A percentile compares a stretch with the other conserved stretches of the same genome.
phyloP scores from a whole-genome alignment of 1,139 yeast species.

The Saccharomycopsis phalli region DNA sequence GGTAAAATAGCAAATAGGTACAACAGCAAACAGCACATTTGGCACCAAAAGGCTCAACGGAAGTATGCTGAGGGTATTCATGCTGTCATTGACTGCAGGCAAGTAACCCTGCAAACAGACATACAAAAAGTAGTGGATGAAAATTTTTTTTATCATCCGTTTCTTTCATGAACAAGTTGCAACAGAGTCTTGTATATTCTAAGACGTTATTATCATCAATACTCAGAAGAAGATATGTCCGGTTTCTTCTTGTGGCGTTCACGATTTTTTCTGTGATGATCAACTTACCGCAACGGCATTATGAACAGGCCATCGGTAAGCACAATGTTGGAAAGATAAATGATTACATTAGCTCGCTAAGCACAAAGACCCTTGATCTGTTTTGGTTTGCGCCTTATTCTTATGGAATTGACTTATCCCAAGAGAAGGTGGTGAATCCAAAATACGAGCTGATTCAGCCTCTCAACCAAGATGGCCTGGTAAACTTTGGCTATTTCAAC shows the following conservation, averaged over 20 bases:
- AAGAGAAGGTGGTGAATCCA: conserved; percentile 13
- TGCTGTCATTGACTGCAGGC: too few relatives aligned
- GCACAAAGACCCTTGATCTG: conserved; percentile 5
- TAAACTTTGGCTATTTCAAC: conserved; percentile 19
- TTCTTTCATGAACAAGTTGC: too few relatives aligned
- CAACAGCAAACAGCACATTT: too few relatives aligned
- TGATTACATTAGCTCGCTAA: conserved; percentile 12
- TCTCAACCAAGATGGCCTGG: conserved; percentile 6
- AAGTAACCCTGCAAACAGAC: too few relatives aligned
- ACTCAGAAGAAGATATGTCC: conserved; percentile 8
- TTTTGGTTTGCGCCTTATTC: conserved; percentile 14
- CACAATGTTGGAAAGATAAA: conserved; percentile 10
- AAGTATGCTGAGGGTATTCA: too few relatives aligned
- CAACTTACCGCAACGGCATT: conserved; percentile 8
- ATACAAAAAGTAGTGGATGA: too few relatives aligned
- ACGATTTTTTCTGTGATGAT: conserved; percentile 3
- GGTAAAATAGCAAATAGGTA: too few relatives aligned
- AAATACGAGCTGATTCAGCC: conserved; percentile 9
- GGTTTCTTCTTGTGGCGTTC: conserved; percentile 1
- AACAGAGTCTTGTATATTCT: too few relatives aligned
- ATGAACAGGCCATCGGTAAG: conserved; percentile 15
- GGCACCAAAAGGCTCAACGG: too few relatives aligned
- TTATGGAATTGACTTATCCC: conserved; percentile 11
- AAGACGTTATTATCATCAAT: conserved; percentile 1
- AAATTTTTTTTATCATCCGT: too few relatives aligned